These are phyloP conservation scores for Ceratonia siliqua DNA, from an alignment of 306 rosid genomes.

Conservation along the genomic window DNA sequence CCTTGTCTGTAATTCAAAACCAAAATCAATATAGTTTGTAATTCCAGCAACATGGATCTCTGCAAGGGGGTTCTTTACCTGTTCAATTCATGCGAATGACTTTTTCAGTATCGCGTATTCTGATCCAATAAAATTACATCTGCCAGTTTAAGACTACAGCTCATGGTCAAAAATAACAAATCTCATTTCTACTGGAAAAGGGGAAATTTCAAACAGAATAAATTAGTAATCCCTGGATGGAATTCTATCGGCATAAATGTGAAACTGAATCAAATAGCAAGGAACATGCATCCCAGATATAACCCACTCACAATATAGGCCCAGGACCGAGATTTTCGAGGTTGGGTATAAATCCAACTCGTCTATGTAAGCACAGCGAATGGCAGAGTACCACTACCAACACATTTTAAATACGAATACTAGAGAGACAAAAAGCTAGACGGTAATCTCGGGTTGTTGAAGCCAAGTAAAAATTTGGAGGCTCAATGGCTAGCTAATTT, in stretches of 20 bases:
- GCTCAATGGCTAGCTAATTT: neutral
- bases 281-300: slow-evolving; percentile 9
- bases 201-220: slow-evolving; percentile 7
- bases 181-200: slow-evolving; percentile 6
- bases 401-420: too few relatives aligned
- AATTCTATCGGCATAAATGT: slow-evolving; percentile 16
- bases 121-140: neutral
- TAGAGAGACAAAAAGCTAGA: neutral
- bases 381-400: too few relatives aligned
- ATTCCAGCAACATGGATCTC: slow-evolving; percentile 73
- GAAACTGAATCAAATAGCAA: neutral
- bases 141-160: neutral
- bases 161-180: neutral
- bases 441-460: neutral
- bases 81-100: slow-evolving; percentile 41
- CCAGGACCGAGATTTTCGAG: too few relatives aligned
- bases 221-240: slow-evolving; percentile 3
- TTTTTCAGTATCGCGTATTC: slow-evolving; percentile 25
- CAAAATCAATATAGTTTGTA: slow-evolving; percentile 89
- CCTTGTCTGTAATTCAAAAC: slow-evolving; percentile 86
- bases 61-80: slow-evolving; percentile 89
- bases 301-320: neutral
- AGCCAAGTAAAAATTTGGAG: neutral
- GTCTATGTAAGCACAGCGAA: too few relatives aligned
- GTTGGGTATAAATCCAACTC: too few relatives aligned